A percentile compares a stretch with the other conserved stretches of the same genome.
Evolutionary conservation across 805 yeast species (phyloP).

Genomic region (Grigorovia humatica): DNA sequence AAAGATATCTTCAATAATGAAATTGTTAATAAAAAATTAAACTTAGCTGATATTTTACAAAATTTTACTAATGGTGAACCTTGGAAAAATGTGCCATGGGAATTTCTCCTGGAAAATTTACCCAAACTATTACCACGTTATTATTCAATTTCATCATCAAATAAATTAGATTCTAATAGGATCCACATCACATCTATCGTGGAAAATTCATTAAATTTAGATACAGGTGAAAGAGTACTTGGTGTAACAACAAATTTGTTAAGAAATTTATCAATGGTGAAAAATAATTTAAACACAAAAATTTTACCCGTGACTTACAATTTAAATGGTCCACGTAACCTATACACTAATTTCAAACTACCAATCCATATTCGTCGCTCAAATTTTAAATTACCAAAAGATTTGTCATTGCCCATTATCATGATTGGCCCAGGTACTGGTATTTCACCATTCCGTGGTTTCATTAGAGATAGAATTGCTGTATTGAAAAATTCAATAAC

Average conservation of each 20-base stretch:
- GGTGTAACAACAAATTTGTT: constrained; percentile 92
- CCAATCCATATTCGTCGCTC: constrained; percentile 94
- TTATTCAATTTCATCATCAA: constrained; percentile 90
- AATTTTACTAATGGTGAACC: constrained; percentile 47
- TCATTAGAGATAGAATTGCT: constrained; percentile 75
- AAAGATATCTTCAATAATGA: constrained; percentile 57
- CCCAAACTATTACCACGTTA: constrained; percentile 86
- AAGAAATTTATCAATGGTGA: constrained; percentile 53
- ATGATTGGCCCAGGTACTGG: constrained; percentile 99
- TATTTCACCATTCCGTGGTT: constrained; percentile 96
- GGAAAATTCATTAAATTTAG: constrained; percentile 42
- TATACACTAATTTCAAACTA: constrained; percentile 39
- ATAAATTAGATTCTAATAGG: constrained; percentile 59
- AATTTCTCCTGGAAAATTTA: constrained; percentile 70
- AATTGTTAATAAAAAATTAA: constrained; percentile 51
- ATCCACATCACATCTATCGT: constrained; percentile 88
- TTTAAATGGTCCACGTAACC: constrained; percentile 76
- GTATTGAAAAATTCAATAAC: constrained; percentile 28
- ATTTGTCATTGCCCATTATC: constrained; percentile 73
- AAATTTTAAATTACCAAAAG: constrained; percentile 84
- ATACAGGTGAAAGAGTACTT: constrained; percentile 24
- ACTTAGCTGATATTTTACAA: constrained; percentile 66
- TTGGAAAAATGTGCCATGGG: constrained; percentile 80
- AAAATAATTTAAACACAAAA: constrained; percentile 34
- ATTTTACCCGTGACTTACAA: constrained; percentile 47